Base-by-base conservation (phyloP, 345 rosid genomes). In the Dipteronia dyeriana region DNA sequence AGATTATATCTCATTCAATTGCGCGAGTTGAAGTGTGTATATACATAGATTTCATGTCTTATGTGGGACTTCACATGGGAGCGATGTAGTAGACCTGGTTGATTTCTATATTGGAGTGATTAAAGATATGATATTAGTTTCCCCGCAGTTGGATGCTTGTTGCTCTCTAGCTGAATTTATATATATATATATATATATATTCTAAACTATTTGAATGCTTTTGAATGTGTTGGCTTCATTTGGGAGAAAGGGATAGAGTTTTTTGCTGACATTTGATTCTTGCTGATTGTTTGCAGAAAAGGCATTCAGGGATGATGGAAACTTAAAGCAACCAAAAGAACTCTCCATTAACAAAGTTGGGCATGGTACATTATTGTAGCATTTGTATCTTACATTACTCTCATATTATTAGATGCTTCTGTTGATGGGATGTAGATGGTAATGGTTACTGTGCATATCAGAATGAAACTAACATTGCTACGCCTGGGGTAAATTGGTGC, bases 291-390 rank as follows among this genome's bases (percentile, higher is more conserved):
- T 78, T 82, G 80, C 90, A 94, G 98, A 92, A 76, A 94, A 94
- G 84, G 98, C 99, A 81, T 89, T 97, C 82, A 94, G 84, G 9
- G 90, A 88, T 71, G 87, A 91, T 84, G 97, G 97, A 61, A 85
- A 85, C 77, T 71, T 96, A 53, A 90, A 84, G 89, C 97, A 92
- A 88, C 79, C 93, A 0, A 94, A 97, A 87, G 86, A 94, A 78
- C 87, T 91, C 54, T 97, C 97, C 23, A 94, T 94, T 22, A 94
- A 97, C 86, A 97, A 97, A 92, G 97, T 91, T 79, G 99, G 97
- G 10, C 97, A 97, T 68, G 94, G 98, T 97, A 92, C 74, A 81
- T 79, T 76, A 51, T 66, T 51, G 2, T 25, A 23, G 60, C 57
- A 8, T 61, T 49, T 79, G 13, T 62, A 39, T 56, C 20, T 71